These are phyloP conservation scores for Caryocar brasiliense DNA, from an alignment of 441 rosid genomes.

Conservation along the genomic window DNA sequence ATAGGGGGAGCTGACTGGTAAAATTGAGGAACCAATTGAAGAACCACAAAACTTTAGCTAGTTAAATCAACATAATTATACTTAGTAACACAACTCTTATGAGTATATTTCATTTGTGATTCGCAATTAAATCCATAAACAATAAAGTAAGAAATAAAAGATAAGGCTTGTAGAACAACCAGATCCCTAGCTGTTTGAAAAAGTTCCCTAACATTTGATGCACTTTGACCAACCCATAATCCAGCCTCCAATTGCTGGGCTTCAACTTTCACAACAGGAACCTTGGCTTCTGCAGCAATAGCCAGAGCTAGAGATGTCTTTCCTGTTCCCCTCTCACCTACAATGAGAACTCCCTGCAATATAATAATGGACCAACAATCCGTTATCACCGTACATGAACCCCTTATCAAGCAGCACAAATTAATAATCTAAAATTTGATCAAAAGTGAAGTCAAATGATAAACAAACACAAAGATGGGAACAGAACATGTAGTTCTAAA, in stretches of 20 bases:
- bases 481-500: neutral
- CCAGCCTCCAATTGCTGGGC: constrained; percentile 98
- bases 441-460: constrained; percentile 2
- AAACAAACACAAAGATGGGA: neutral
- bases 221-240: constrained; percentile 97
- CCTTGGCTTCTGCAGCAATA: constrained; percentile 94
- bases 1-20: too few species aligned
- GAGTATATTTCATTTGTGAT: too few species aligned
- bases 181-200: constrained; percentile 95
- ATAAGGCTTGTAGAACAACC: constrained; percentile 38
- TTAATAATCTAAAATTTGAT: neutral
- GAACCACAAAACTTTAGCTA: neutral
- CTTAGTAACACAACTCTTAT: neutral
- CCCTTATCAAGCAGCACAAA: neutral
- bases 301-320: constrained; percentile 91
- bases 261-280: constrained; percentile 79
- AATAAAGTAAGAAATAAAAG: constrained; percentile 2
- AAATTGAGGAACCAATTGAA: too few species aligned
- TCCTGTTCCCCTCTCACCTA: constrained; percentile 95
- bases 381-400: neutral
- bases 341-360: constrained; percentile 92
- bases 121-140: neutral
- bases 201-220: constrained; percentile 92
- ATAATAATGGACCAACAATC: constrained; percentile 13
- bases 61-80: neutral